A percentile compares a stretch with the other conserved stretches of the same genome.
Conservation (phyloP, 331 rosid species). For the Rosa hybrid region DNA sequence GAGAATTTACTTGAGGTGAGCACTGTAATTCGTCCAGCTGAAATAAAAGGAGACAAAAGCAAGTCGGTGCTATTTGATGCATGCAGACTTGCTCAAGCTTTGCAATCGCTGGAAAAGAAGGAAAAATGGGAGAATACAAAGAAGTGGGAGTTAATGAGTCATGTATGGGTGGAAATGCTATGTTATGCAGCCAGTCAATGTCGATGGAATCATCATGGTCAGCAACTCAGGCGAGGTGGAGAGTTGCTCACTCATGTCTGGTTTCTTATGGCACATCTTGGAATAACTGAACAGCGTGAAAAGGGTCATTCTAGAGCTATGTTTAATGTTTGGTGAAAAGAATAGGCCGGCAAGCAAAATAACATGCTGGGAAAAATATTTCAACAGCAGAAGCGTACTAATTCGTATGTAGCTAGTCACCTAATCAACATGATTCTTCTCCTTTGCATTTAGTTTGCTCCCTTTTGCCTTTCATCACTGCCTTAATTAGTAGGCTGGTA, state of each 20-base stretch:
- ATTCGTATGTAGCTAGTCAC: no score
- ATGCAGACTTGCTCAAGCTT: slow-evolving; percentile 22
- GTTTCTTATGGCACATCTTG: slow-evolving; percentile 30
- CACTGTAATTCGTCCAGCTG: background rate
- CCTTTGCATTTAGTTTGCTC: no score
- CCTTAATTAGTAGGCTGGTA: no score
- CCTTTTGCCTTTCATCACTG: no score
- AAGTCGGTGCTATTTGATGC: slow-evolving; percentile 42
- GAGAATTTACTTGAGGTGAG: background rate
- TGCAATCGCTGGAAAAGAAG: background rate
- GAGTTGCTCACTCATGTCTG: slow-evolving; percentile 51
- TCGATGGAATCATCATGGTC: slow-evolving; percentile 32
- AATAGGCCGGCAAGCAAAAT: no score
- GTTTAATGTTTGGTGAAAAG: no score
- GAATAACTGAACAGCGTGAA: no score
- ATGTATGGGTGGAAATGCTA: slow-evolving; percentile 48
- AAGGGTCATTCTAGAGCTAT: no score
- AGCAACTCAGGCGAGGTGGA: slow-evolving; percentile 38
- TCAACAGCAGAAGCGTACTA: no score
- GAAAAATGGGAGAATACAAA: background rate
- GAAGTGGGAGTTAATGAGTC: slow-evolving; percentile 34
- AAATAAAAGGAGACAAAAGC: slow-evolving; percentile 16
- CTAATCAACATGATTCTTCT: no score
- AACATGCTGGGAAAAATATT: no score
- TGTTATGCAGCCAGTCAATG: slow-evolving; percentile 33